Base-by-base conservation (phyloP, 176 grass and related monocot species). In the Otatea glauca region DNA sequence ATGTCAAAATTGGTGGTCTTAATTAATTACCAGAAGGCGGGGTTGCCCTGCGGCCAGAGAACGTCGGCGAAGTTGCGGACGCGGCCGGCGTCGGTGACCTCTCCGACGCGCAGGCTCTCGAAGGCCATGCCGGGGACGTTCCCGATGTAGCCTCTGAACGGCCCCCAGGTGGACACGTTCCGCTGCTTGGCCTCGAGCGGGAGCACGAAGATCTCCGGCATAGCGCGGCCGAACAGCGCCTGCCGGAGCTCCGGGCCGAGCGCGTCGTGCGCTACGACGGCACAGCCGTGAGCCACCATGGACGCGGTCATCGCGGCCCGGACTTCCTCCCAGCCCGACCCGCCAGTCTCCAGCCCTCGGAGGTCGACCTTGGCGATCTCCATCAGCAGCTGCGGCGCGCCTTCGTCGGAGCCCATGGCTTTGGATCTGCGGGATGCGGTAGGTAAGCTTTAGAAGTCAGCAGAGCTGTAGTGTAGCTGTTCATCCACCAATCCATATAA, bases 61-160 rank as follows among this genome's bases (percentile, higher is more conserved):
- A 83, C 43, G 25, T 51, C 25, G 41, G 77, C 75, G 80, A 92
- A 92, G 3, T 25, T 50, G 49, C 84, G 72, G 56, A 89, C 84
- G 68, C 72, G 66, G 61, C 35, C 54, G n/a, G 55, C 16, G 65
- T 82, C 61, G 27, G 68, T 27, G 25, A 72, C 42, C 62, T 85
- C 58, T 3, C 2, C n/a, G 29, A 91, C 11, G 18, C 63, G 63
- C 21, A 89, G 65, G 83, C 90, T 95, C 72, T 95, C 93, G 38
- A 41, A 87, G 47, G 23, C 51, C 65, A 87, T 55, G 70, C 71
- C 76, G 4, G 90, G 84, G n/a, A 63, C 1, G 42, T 87, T 71
- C 43, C 74, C 72, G 50, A 92, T 68, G 83, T 92, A 92, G 15
- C 90, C 90, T 0, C 8, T 83, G 82, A 16, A 85, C 1, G 59